Percentiles rank a stretch among this genome's conserved stretches.
Conservation (phyloP, 495 filamentous ascomycete species). For the Sordaria brevicollis region DNA sequence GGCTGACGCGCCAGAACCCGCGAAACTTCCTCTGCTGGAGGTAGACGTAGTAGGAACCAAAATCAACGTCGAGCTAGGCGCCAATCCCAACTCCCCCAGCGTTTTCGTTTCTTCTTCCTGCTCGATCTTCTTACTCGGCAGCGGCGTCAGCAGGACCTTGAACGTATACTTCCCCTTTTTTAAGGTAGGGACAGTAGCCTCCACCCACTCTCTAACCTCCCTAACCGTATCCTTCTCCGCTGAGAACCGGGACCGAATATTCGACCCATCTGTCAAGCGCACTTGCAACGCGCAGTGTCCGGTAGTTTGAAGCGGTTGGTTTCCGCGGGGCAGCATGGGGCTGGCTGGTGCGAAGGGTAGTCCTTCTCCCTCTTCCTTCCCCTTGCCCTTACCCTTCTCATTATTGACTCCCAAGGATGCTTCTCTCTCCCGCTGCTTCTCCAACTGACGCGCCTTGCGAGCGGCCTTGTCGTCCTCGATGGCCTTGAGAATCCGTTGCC, state of each 20-base stretch:
- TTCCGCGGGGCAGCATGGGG: neutral
- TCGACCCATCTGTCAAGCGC: conserved; percentile 74
- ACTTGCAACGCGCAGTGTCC: conserved; percentile 62
- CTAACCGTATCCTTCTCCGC: conserved; percentile 49
- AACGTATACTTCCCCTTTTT: conserved; percentile 50
- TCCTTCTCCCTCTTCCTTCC: neutral
- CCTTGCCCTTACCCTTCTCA: neutral
- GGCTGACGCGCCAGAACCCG: conserved; percentile 35
- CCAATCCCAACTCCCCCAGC: conserved; percentile 55
- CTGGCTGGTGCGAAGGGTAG: conserved; percentile 10
- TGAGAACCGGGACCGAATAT: conserved; percentile 60
- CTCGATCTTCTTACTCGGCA: conserved; percentile 61
- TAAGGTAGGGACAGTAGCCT: conserved; percentile 27
- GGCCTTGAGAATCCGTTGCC: conserved; percentile 47
- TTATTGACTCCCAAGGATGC: neutral
- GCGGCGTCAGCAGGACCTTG: conserved; percentile 71
- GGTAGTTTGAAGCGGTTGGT: neutral
- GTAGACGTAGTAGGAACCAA: conserved; percentile 37
- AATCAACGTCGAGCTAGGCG: conserved; percentile 72
- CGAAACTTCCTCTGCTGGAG: neutral
- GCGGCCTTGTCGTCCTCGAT: conserved; percentile 61
- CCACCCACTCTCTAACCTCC: conserved; percentile 71
- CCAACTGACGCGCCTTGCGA: conserved; percentile 42
- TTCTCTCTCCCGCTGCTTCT: conserved; percentile 31
- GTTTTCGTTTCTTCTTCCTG: conserved; percentile 61